Percentiles rank a stretch among this genome's conserved stretches.
Conservation (phyloP, 306 rosid species). For the Pueraria montana region DNA sequence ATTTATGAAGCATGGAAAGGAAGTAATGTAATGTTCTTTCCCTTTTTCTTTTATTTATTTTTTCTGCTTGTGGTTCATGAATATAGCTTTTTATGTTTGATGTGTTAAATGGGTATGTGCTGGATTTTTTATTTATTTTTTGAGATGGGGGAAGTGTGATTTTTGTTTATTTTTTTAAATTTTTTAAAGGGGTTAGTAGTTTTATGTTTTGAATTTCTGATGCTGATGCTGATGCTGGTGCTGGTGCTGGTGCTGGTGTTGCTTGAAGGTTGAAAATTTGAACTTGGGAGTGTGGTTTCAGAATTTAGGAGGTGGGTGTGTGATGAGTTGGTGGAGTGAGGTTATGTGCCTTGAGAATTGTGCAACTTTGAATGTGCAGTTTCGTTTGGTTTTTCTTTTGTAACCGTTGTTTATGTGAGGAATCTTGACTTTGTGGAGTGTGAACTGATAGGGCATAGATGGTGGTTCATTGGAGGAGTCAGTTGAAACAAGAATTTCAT, state of each 20-base stretch:
- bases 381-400: not conserved
- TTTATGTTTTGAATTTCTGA: conserved; percentile 34
- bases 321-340: conserved; percentile 36
- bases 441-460: conserved; percentile 17
- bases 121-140: conserved; percentile 57
- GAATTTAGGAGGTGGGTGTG: conserved; percentile 13
- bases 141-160: conserved; percentile 23
- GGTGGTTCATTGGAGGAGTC: conserved; percentile 25
- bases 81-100: conserved; percentile 42
- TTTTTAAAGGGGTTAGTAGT: conserved; percentile 1
- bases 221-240: conserved; percentile 17
- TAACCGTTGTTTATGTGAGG: conserved; percentile 10
- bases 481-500: not conserved
- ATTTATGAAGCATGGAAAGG: conserved; percentile 94
- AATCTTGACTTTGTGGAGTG: conserved; percentile 8
- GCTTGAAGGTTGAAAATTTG: conserved; percentile 2
- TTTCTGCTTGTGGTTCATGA: conserved; percentile 6
- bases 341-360: conserved; percentile 5
- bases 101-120: conserved; percentile 41
- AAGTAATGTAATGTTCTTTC: conserved; percentile 73
- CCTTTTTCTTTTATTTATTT: not conserved
- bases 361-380: not conserved
- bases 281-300: conserved; percentile 25
- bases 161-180: not conserved
- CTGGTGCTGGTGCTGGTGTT: conserved; percentile 38